Percentiles rank a stretch among this genome's conserved stretches.
These are phyloP conservation scores for Cadophora malorum DNA, from an alignment of 2,329 filamentous ascomycete species.

Conservation along the genomic window DNA sequence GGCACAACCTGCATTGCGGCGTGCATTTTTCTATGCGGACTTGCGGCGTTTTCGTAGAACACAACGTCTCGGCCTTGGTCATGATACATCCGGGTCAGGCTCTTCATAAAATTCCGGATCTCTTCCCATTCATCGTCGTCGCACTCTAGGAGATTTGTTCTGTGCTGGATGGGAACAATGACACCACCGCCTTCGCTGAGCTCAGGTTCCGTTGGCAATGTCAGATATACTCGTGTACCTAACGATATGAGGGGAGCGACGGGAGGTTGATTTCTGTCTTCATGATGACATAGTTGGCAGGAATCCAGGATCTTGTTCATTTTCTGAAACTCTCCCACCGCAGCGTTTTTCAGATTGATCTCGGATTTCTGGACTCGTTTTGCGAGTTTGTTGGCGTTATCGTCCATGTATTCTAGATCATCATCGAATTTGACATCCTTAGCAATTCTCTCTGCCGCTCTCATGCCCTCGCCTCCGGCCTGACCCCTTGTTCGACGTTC, in stretches of 20 bases:
- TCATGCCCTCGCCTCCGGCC: conserved; percentile 77
- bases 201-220: conserved; percentile 88
- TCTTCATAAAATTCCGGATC: conserved; percentile 99
- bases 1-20: conserved; percentile 87
- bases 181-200: conserved; percentile 82
- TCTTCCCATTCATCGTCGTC: conserved; percentile 99
- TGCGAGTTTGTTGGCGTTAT: conserved; percentile 90
- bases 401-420: conserved; percentile 96
- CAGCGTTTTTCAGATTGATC: conserved; percentile 83
- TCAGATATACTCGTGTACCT: conserved; percentile 85
- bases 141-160: conserved; percentile 91
- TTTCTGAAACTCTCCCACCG: conserved; percentile 88
- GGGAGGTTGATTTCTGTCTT: conserved; percentile 78
- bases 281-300: conserved; percentile 91
- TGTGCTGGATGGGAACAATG: conserved; percentile 88
- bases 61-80: conserved; percentile 90
- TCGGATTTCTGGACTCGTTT: conserved; percentile 87
- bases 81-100: conserved; percentile 90
- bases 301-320: conserved; percentile 84
- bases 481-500: conserved; percentile 85
- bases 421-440: conserved; percentile 92
- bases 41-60: conserved; percentile 96
- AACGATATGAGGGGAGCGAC: conserved; percentile 86
- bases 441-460: conserved; percentile 89
- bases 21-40: conserved; percentile 78